Evolutionary conservation across 208 protist genomes (phyloP), one percentile per base, ranked within the genome.

Genomic region (Leishmania martiniquensis): DNA sequence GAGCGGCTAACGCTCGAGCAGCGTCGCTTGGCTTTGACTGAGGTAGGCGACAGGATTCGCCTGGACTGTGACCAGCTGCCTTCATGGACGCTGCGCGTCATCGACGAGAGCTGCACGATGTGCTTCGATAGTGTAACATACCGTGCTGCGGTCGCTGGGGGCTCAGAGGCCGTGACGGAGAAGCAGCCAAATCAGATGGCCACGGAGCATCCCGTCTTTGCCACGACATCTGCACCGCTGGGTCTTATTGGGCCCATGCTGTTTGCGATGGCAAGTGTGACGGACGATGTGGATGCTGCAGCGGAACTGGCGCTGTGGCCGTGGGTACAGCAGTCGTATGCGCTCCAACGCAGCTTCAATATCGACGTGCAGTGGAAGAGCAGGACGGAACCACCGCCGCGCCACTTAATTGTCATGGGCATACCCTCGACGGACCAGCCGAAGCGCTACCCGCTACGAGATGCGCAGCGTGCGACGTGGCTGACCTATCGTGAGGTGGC

Each of bases 391-490:
- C 75, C 66, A 34, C n/a, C n/a, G n/a, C 44, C 75, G 75, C 32
- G 45, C 5, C 45, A 49, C 45, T 49, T 49, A 12, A 49, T 49
- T 12, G 45, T 49, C 9, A 49, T 49, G 45, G 45, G 45, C 45
- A 49, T 49, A 49, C 45, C 45, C 12, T 49, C 45, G 12, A 49
- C 45, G 45, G 45, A 49, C 1, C 45, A 49, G 45, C 45, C 45
- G 45, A 49, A 13, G 45, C 45, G 87, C 15, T 68, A 54, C 34
- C 42, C 54, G 22, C 77, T 83, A 17, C 81, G 85, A 9, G 42
- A 72, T 42, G 65, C 82, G 54, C 87, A 91, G 80, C 84, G 87
- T 44, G n/a, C 1, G 34, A 89, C 80, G 74, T 89, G 87, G 78
- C 76, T 85, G 82, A 59, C 70, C 20, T 89, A 81, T 72, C 32